Percentiles rank a stretch among this genome's conserved stretches.
Evolutionary conservation across 2,329 filamentous ascomycete genomes (phyloP).

Genomic region (Hypoxylon sp.): DNA sequence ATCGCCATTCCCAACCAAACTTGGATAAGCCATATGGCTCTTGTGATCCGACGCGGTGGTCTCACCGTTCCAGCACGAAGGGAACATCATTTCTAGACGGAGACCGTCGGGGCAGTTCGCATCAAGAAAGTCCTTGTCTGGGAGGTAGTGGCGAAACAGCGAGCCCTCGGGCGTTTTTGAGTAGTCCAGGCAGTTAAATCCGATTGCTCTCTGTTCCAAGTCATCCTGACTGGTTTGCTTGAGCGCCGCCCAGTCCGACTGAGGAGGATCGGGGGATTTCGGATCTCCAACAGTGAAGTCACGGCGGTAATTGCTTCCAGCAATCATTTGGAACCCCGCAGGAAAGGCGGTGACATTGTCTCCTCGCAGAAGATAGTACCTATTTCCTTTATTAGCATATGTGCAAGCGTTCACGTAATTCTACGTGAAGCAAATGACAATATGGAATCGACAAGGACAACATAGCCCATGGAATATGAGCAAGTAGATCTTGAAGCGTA

Average conservation of each 20-base stretch:
- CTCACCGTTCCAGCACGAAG: constrained; percentile 88
- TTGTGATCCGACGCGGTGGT: constrained; percentile 70
- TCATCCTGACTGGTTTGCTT: constrained; percentile 75
- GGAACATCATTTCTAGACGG: constrained; percentile 88
- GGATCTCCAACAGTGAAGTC: constrained; percentile 78
- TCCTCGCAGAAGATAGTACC: constrained; percentile 84
- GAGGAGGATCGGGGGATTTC: constrained; percentile 71
- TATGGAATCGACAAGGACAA: not conserved
- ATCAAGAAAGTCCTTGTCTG: constrained; percentile 84
- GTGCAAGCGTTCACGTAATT: not conserved
- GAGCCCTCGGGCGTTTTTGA: constrained; percentile 73
- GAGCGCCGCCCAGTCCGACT: constrained; percentile 76
- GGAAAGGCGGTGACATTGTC: constrained; percentile 81
- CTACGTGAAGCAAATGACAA: not conserved
- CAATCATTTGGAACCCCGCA: constrained; percentile 82
- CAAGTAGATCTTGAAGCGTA: not conserved
- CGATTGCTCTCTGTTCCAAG: constrained; percentile 83
- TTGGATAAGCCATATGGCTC: constrained; percentile 82
- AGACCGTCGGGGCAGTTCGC: constrained; percentile 84
- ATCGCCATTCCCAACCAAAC: constrained; percentile 78
- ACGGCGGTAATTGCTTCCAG: constrained; percentile 76
- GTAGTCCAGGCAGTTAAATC: constrained; percentile 97
- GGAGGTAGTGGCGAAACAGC: constrained; percentile 84
- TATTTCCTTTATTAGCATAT: constrained; percentile 53
- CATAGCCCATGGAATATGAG: not conserved